These are phyloP conservation scores for Aspergillus udagawae DNA, from an alignment of 2,329 filamentous ascomycete genomes.

Conservation along the genomic window DNA sequence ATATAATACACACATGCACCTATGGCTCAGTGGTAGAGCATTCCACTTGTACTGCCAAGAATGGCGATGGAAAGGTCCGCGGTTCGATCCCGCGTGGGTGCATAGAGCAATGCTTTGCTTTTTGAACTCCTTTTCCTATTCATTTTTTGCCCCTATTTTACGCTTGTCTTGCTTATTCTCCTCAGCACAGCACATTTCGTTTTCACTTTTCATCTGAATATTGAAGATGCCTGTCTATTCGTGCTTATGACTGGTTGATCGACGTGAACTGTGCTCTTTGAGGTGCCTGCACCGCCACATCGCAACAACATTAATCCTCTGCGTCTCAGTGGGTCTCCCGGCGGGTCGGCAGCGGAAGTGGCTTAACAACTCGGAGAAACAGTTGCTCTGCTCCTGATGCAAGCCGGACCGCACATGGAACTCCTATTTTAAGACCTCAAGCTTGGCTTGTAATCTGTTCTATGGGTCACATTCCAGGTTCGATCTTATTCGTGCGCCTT, in stretches of 20 bases:
- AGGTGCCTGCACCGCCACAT: slow-evolving; percentile 23
- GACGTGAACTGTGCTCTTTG: too few species aligned
- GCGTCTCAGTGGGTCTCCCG: slow-evolving; percentile 15
- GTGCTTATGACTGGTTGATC: not conserved
- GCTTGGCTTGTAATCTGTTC: not conserved
- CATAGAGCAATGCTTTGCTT: not conserved
- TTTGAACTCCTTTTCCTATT: not conserved
- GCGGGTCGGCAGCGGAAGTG: slow-evolving; percentile 31
- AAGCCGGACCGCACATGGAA: slow-evolving; percentile 1
- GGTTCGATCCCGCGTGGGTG: not conserved
- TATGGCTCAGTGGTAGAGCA: not conserved
- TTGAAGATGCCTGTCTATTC: not conserved
- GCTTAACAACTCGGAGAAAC: slow-evolving; percentile 18
- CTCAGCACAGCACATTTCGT: too few species aligned
- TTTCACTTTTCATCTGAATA: not conserved
- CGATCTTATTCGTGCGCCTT: not conserved
- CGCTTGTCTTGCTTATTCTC: not conserved
- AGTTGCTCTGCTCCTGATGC: slow-evolving; percentile 11
- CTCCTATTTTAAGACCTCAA: not conserved
- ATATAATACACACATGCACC: not conserved
- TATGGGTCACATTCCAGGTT: not conserved
- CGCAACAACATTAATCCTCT: slow-evolving; percentile 29
- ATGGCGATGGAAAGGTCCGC: not conserved
- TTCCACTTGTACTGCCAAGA: not conserved
- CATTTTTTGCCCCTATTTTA: not conserved